Evolutionary conservation across 2,329 filamentous ascomycete genomes (phyloP), one percentile per base, ranked within the genome.

Genomic region (Verticillium nubilum): DNA sequence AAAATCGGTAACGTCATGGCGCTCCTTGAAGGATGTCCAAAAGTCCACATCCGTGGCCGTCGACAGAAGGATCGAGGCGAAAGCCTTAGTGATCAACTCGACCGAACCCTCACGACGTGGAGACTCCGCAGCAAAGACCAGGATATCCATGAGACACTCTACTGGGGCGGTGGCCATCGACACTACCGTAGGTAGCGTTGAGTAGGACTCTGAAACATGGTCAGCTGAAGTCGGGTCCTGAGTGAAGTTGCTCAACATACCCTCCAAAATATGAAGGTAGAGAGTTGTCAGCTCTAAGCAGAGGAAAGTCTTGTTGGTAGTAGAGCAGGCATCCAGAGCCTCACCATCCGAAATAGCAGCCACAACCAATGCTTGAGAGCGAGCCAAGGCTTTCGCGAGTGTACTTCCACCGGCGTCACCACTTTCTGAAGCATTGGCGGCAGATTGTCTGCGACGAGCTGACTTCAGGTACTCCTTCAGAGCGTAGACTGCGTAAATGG

Each of bases 401-500:
- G 66, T 63, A 47, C 66, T 63, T 42, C 66, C 52, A 29, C 59
- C 12, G 62, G 63, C 35, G 59, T 61, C 50, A 53, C 62, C 60
- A 50, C n/a, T 23, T 50, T 61, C 59, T 31, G 61, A 47, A 12
- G 25, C 55, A 26, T 54, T 33, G 25, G 42, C 19, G 12, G 42
- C 42, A 23, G 42, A n/a, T 28, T 54, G 63, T 47, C 58, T 66
- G 65, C 67, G 74, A 69, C 76, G 75, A 62, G 73, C 64, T 9
- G 67, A 73, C 27, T 78, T 74, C 42, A 92, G 78, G 68, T 87
- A 88, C 58, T 86, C 81, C 25, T 79, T 76, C 42, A 96, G 77
- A 1, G 87, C 84, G 67, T 88, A 82, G 1, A 92, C 74, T 2
- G 88, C 88, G 69, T 93, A 96, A 0, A 92, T 78, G 2, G 86